Evolutionary conservation across 2,329 filamentous ascomycete genomes (phyloP).

Genomic region (Atkinsonella texensis): DNA sequence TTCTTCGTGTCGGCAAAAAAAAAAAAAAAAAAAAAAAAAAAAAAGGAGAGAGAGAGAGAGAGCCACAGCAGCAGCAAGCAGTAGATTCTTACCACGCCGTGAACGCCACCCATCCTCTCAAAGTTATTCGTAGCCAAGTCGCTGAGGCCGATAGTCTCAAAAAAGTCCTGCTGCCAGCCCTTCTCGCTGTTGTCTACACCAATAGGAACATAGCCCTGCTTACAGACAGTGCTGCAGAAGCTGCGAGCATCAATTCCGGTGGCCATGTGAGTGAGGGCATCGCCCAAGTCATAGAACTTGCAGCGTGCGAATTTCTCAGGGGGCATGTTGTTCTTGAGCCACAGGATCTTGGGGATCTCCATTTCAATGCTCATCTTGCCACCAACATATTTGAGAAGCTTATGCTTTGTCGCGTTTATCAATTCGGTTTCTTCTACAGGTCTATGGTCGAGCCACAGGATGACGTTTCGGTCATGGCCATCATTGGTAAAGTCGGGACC

Average conservation of each 20-base stretch:
- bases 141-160: slow-evolving; percentile 71
- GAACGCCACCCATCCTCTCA: slow-evolving; percentile 84
- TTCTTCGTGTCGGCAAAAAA: not conserved
- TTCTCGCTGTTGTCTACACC: slow-evolving; percentile 95
- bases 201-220: slow-evolving; percentile 94
- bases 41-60: slow-evolving; percentile 6
- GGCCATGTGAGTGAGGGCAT: slow-evolving; percentile 87
- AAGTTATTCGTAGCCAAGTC: slow-evolving; percentile 81
- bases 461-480: slow-evolving; percentile 82
- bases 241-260: slow-evolving; percentile 86
- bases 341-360: slow-evolving; percentile 97
- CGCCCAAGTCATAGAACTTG: slow-evolving; percentile 93
- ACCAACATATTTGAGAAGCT: slow-evolving; percentile 88
- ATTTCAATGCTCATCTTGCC: slow-evolving; percentile 99
- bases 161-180: slow-evolving; percentile 95
- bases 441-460: slow-evolving; percentile 94
- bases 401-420: slow-evolving; percentile 88
- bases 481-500: slow-evolving; percentile 67
- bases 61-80: not conserved
- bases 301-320: slow-evolving; percentile 78
- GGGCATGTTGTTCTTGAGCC: slow-evolving; percentile 98
- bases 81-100: slow-evolving; percentile 59
- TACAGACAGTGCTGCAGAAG: slow-evolving; percentile 93
- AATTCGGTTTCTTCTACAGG: slow-evolving; percentile 81
- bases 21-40: too few species aligned